Percentiles rank a stretch among this genome's conserved stretches.
Evolutionary conservation across 2,329 filamentous ascomycete genomes (phyloP).

Genomic region (Colletotrichum magnum): DNA sequence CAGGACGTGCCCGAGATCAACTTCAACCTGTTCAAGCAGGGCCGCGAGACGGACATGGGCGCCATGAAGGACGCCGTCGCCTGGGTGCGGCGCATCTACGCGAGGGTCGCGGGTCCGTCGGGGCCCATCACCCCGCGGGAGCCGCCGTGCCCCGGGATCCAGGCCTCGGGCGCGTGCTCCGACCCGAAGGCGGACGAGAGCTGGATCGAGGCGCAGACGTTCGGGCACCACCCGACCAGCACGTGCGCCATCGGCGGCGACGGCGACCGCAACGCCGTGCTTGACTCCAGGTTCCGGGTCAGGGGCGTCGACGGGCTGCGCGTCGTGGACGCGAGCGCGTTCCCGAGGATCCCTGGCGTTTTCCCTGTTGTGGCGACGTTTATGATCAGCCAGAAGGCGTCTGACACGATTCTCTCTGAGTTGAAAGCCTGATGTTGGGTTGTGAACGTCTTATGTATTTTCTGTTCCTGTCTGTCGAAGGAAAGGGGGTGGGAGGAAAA

Average conservation of each 20-base stretch:
- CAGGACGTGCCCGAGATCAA: constrained; percentile 73
- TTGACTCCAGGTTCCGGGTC: constrained; percentile 71
- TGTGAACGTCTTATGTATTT: neutral
- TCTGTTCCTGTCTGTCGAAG: neutral
- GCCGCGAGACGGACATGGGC: constrained; percentile 60
- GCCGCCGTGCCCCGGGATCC: constrained; percentile 39
- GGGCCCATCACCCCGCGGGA: constrained; percentile 43
- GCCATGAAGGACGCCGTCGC: constrained; percentile 53
- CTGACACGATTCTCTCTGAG: constrained; percentile 64
- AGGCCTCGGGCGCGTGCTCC: constrained; percentile 42
- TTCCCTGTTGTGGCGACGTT: constrained; percentile 67
- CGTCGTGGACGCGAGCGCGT: constrained; percentile 75
- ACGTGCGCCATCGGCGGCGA: constrained; percentile 70
- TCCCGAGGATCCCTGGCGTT: constrained; percentile 62
- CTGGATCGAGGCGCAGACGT: constrained; percentile 60
- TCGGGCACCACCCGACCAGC: constrained; percentile 70
- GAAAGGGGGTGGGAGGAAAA: too few relatives aligned
- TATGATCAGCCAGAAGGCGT: constrained; percentile 74
- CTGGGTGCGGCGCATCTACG: constrained; percentile 47
- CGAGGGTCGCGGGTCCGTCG: constrained; percentile 39
- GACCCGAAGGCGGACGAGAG: constrained; percentile 59
- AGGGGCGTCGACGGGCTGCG: constrained; percentile 67
- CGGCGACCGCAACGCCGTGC: constrained; percentile 66
- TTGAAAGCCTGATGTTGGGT: neutral
- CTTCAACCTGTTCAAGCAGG: constrained; percentile 69